These are phyloP conservation scores for Metschnikowia noctiluminum DNA, from an alignment of 805 yeast species.

Conservation along the genomic window DNA sequence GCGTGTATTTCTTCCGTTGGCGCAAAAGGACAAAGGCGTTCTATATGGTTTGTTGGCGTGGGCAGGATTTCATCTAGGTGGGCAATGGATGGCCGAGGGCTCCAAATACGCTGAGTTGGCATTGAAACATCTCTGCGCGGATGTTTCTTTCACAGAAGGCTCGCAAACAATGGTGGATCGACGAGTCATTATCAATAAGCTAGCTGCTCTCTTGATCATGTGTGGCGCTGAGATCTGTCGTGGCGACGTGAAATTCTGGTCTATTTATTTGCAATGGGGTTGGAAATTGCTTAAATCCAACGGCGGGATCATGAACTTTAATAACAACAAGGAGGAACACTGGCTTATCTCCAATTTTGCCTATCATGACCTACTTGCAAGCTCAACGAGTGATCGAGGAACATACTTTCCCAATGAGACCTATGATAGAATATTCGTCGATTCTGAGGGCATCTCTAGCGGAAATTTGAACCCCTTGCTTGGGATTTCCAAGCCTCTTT, in stretches of 20 bases:
- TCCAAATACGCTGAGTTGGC: constrained; percentile 46
- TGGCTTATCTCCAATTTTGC: constrained; percentile 78
- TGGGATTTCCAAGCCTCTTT: constrained; percentile 70
- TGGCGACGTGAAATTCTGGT: constrained; percentile 80
- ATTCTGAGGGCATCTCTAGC: constrained; percentile 29
- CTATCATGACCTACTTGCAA: constrained; percentile 72
- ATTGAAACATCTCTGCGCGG: constrained; percentile 35
- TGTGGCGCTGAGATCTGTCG: constrained; percentile 81
- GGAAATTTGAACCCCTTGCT: constrained; percentile 64
- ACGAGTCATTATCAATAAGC: constrained; percentile 38
- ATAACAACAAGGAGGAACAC: constrained; percentile 54
- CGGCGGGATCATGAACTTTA: constrained; percentile 60
- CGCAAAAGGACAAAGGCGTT: constrained; percentile 49
- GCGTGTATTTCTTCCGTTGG: constrained; percentile 53
- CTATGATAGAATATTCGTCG: constrained; percentile 51
- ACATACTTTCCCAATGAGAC: constrained; percentile 62
- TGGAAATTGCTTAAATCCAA: constrained; percentile 55
- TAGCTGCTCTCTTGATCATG: constrained; percentile 65
- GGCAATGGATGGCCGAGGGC: constrained; percentile 47
- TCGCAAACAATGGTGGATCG: constrained; percentile 22
- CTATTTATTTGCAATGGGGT: constrained; percentile 60
- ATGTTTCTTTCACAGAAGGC: constrained; percentile 23
- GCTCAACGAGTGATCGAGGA: constrained; percentile 56
- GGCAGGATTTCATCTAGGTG: constrained; percentile 52
- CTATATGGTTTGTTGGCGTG: constrained; percentile 52